Percentiles rank a stretch among this genome's conserved stretches.
phyloP scores from a whole-genome alignment of 2,329 filamentous ascomycete species.

The Ceratocystis ficicola region DNA sequence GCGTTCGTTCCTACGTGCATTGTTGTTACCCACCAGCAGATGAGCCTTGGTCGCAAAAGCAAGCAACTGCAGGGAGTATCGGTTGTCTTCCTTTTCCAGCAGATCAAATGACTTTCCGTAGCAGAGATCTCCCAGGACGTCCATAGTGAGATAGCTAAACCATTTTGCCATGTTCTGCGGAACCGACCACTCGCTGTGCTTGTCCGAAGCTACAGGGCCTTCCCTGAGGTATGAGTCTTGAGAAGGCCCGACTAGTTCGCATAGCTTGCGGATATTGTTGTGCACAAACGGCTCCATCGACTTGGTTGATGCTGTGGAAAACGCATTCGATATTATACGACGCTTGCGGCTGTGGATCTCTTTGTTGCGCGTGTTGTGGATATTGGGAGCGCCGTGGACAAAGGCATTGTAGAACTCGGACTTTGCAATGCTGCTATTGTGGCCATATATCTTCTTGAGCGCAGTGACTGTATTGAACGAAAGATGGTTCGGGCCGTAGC shows the following conservation, averaged over 20 bases:
- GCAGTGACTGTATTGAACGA: constrained; percentile 63
- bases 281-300: constrained; percentile 57
- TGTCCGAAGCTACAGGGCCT: constrained; percentile 26
- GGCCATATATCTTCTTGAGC: constrained; percentile 54
- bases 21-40: constrained; percentile 44
- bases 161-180: constrained; percentile 51
- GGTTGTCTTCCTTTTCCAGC: constrained; percentile 46
- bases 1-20: background rate
- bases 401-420: constrained; percentile 63
- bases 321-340: constrained; percentile 58
- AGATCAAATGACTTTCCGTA: constrained; percentile 52
- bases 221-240: constrained; percentile 19
- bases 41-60: constrained; percentile 56
- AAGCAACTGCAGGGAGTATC: constrained; percentile 55
- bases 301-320: constrained; percentile 53
- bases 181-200: constrained; percentile 35
- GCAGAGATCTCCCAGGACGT: constrained; percentile 48
- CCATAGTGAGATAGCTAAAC: constrained; percentile 52
- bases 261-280: constrained; percentile 54
- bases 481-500: constrained; percentile 64
- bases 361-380: constrained; percentile 60
- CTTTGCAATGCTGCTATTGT: constrained; percentile 50
- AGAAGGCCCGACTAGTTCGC: constrained; percentile 40
- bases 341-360: constrained; percentile 57
- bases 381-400: constrained; percentile 58